phyloP scores from a whole-genome alignment of 495 filamentous ascomycete species.

The Penicillium roqueforti region DNA sequence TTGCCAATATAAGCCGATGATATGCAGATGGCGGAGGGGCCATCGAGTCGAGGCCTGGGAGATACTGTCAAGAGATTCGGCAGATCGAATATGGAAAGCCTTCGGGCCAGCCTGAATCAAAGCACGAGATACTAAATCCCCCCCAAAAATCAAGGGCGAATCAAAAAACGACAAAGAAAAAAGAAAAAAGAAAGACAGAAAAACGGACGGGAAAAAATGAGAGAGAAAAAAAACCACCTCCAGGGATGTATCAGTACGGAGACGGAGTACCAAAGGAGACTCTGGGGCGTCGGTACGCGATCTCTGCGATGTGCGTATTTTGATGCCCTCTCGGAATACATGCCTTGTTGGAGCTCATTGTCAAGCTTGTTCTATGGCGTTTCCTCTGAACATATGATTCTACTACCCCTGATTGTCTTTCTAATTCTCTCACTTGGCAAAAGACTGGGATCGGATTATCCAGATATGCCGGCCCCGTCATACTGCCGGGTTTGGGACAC shows the following conservation, averaged over 20 bases:
- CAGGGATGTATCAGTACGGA: not conserved
- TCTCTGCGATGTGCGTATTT: not conserved
- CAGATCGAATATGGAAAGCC: not conserved
- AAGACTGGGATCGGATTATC: not conserved
- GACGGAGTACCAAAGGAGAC: not conserved
- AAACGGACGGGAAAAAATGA: not conserved
- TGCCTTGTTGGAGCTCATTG: not conserved
- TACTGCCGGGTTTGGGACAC: not conserved
- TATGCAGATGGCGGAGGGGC: constrained; percentile 7
- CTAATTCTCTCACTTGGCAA: not conserved
- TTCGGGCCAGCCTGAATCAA: not conserved
- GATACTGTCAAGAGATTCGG: constrained; percentile 2
- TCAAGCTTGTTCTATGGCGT: not conserved
- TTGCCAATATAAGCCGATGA: constrained; percentile 5
- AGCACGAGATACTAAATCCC: not conserved
- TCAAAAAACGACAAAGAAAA: not conserved
- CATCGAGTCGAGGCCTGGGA: constrained; percentile 4
- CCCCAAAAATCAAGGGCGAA: not conserved
- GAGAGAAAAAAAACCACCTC: not conserved
- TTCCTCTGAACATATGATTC: not conserved
- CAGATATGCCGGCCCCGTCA: not conserved
- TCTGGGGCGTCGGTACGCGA: not conserved
- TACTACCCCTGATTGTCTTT: not conserved
- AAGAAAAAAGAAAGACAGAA: not conserved
- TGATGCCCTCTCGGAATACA: not conserved